A percentile compares a stretch with the other conserved stretches of the same genome.
Evolutionary conservation across 306 rosid genomes (phyloP).

Genomic region (Erythrophleum fordii): DNA sequence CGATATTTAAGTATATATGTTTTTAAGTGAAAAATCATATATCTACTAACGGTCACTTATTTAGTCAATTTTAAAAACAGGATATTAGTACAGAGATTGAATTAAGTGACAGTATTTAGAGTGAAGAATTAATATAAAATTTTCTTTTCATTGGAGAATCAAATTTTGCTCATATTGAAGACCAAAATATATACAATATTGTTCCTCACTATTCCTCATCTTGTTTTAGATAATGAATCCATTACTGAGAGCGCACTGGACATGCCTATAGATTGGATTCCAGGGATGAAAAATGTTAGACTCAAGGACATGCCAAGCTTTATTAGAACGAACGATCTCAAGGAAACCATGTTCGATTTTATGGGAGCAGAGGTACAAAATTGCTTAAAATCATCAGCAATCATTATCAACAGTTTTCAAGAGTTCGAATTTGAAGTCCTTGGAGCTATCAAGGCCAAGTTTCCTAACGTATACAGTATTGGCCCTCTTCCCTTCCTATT

Average conservation of each 20-base stretch:
- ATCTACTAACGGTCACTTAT: too few species aligned
- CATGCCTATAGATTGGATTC: slow-evolving; percentile 46
- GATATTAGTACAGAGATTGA: too few species aligned
- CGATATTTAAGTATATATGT: too few species aligned
- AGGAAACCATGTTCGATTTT: slow-evolving; percentile 51
- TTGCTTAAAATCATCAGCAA: slow-evolving; percentile 44
- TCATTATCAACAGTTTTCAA: slow-evolving; percentile 50
- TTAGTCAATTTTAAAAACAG: too few species aligned
- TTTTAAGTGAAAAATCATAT: too few species aligned
- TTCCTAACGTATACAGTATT: slow-evolving; percentile 50
- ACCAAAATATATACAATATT: too few species aligned
- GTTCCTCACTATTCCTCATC: too few species aligned
- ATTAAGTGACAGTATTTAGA: too few species aligned
- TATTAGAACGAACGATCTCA: slow-evolving; percentile 36
- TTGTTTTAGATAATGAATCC: slow-evolving; percentile 42
- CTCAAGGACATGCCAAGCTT: slow-evolving; percentile 56
- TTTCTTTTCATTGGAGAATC: too few species aligned
- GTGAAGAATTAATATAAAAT: too few species aligned
- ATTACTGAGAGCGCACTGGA: slow-evolving; percentile 41
- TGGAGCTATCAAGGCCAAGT: slow-evolving; percentile 42
- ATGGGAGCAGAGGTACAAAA: slow-evolving; percentile 40
- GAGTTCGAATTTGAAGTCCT: slow-evolving; percentile 51
- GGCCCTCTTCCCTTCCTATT: slow-evolving; percentile 49
- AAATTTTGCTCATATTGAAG: too few species aligned
- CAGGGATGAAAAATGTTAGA: slow-evolving; percentile 47